Conservation (phyloP, 1,139 yeast species). For the Pichia sp. region DNA sequence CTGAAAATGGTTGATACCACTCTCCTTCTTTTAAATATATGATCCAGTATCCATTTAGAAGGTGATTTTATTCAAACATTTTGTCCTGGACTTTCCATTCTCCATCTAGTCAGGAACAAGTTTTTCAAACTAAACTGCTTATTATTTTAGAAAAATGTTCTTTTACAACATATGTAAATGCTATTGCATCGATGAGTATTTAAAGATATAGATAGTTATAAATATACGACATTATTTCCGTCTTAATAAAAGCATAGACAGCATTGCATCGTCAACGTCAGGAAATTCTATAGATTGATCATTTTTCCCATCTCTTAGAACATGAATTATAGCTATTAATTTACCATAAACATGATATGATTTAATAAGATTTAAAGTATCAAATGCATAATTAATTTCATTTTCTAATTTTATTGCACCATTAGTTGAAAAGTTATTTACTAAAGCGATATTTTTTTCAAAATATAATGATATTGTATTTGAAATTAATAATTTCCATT, state of each 20-base stretch:
- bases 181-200: not conserved
- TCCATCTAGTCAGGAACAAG: too few species aligned
- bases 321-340: constrained; percentile 15
- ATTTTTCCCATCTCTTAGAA: constrained; percentile 7
- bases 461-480: constrained; percentile 38
- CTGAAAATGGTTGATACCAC: too few species aligned
- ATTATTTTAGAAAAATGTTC: too few species aligned
- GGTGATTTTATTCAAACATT: too few species aligned
- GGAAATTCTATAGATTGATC: constrained; percentile 2
- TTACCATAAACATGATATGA: constrained; percentile 20
- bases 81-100: too few species aligned
- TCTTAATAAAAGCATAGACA: constrained; percentile 9
- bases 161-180: too few species aligned
- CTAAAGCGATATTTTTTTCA: constrained; percentile 25
- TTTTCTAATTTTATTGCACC: constrained; percentile 53
- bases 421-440: constrained; percentile 46
- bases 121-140: too few species aligned
- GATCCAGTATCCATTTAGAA: too few species aligned
- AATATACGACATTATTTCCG: constrained; percentile 1
- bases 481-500: constrained; percentile 36
- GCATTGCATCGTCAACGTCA: constrained; percentile 3
- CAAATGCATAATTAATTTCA: constrained; percentile 48
- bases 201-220: too few species aligned
- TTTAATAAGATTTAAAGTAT: constrained; percentile 31
- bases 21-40: too few species aligned